Evolutionary conservation across 805 yeast genomes (phyloP).

Genomic region (Yarrowia porcina): DNA sequence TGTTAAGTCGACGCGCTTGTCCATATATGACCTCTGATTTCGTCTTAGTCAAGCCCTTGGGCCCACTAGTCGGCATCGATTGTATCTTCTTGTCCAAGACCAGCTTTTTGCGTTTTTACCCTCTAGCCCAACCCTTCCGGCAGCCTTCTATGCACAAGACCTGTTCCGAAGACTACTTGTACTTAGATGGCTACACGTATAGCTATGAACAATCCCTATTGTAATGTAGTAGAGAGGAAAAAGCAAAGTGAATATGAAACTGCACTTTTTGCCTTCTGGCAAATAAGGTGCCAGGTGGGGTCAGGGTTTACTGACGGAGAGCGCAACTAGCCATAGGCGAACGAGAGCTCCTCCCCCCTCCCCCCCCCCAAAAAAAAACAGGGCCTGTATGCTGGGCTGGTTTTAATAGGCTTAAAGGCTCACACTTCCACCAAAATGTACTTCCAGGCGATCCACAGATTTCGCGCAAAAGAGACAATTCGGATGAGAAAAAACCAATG

Average conservation of each 20-base stretch:
- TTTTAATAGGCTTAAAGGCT: too few relatives aligned
- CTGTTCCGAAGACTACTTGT: neutral
- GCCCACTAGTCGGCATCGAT: too few relatives aligned
- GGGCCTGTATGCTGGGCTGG: too few relatives aligned
- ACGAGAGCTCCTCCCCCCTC: too few relatives aligned
- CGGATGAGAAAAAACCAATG: neutral
- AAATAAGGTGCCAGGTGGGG: slow-evolving; percentile 7
- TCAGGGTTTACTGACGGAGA: neutral
- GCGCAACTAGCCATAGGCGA: neutral
- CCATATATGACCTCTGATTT: neutral
- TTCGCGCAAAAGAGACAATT: too few relatives aligned
- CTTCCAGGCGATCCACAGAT: too few relatives aligned
- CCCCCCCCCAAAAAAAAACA: neutral
- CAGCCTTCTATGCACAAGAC: slow-evolving; percentile 15
- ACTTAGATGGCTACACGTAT: neutral
- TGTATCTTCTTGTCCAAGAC: neutral
- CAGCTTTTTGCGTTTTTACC: neutral
- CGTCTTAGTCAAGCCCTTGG: neutral
- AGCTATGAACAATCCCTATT: neutral
- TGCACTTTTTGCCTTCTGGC: neutral
- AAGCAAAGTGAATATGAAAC: slow-evolving; percentile 12
- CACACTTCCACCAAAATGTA: too few relatives aligned
- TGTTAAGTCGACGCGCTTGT: neutral
- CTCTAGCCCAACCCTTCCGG: neutral
- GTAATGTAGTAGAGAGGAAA: neutral